Evolutionary conservation across 495 filamentous ascomycete species (phyloP).

Genomic region (Hypoxylon cercidicola): DNA sequence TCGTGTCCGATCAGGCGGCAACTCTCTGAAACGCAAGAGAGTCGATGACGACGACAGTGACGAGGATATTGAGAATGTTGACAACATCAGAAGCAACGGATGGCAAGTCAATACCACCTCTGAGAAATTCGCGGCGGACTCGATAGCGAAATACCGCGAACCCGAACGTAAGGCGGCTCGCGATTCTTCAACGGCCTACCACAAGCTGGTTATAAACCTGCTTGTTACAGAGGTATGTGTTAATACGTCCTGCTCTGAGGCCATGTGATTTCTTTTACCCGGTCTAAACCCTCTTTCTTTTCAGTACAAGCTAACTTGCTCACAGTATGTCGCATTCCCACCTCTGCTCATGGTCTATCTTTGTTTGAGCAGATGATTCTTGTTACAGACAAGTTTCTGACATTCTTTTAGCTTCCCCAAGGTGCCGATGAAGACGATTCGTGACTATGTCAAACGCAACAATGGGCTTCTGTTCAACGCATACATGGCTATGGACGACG

Average conservation of each 20-base stretch:
- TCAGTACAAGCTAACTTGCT: conserved; percentile 24
- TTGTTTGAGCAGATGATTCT: not conserved
- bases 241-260: not conserved
- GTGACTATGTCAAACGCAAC: conserved; percentile 10
- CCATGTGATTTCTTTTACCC: no score
- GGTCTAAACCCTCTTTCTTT: not conserved
- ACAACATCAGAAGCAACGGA: conserved; percentile 1
- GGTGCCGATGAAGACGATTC: conserved; percentile 17
- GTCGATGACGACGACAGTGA: conserved; percentile 24
- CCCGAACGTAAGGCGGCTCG: not conserved
- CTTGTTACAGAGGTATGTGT: conserved; percentile 27
- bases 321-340: conserved; percentile 16
- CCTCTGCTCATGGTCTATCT: not conserved
- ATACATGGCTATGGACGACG: conserved; percentile 45
- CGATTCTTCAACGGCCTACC: not conserved
- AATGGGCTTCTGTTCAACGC: conserved; percentile 42
- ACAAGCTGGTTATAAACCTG: not conserved
- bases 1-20: conserved; percentile 46
- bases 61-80: conserved; percentile 11
- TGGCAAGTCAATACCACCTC: conserved; percentile 1
- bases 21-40: conserved; percentile 51
- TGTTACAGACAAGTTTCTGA: conserved; percentile 7
- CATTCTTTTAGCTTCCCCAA: conserved; percentile 31
- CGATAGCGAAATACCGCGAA: not conserved
- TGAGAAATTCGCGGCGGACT: conserved; percentile 15